Conservation (phyloP, 306 rosid species). For the Fagus sylvatica region DNA sequence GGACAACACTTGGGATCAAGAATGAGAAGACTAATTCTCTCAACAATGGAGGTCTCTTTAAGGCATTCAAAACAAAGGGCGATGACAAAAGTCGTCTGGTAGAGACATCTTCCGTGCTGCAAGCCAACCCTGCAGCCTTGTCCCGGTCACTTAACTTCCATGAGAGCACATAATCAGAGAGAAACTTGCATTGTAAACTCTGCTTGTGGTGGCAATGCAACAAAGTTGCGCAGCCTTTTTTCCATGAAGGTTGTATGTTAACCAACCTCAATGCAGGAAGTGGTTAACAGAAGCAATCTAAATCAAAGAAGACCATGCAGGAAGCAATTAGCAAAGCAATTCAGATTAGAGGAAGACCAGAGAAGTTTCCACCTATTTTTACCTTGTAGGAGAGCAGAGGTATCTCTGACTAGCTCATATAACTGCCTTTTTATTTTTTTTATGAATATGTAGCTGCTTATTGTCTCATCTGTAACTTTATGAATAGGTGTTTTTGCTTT, state of each 20-base stretch:
- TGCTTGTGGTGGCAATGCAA: conserved; percentile 13
- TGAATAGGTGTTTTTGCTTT: conserved; percentile 40
- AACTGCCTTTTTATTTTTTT: conserved; percentile 9
- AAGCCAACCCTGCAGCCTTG: conserved; percentile 84
- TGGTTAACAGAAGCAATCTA: conserved; percentile 9
- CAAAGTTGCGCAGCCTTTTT: conserved; percentile 22
- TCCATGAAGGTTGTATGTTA: conserved; percentile 17
- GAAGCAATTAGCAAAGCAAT: conserved; percentile 18
- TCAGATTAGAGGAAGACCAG: background rate
- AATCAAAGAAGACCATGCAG: conserved; percentile 6
- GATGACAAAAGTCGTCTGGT: conserved; percentile 33
- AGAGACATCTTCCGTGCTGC: conserved; percentile 55
- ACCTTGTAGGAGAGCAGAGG: conserved; percentile 30
- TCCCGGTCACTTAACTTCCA: conserved; percentile 67
- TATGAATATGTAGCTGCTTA: background rate
- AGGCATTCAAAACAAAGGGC: conserved; percentile 54
- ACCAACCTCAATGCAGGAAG: conserved; percentile 32
- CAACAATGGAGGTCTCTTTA: conserved; percentile 50
- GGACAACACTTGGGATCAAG: conserved; percentile 68
- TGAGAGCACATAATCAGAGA: conserved; percentile 52
- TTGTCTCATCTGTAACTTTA: conserved; percentile 21
- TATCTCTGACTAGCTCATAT: conserved; percentile 30
- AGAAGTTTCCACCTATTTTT: background rate
- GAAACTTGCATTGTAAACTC: conserved; percentile 7
- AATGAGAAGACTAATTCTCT: conserved; percentile 49